Conservation (phyloP, 2,329 filamentous ascomycete genomes). For the Magnaporthales sp. region DNA sequence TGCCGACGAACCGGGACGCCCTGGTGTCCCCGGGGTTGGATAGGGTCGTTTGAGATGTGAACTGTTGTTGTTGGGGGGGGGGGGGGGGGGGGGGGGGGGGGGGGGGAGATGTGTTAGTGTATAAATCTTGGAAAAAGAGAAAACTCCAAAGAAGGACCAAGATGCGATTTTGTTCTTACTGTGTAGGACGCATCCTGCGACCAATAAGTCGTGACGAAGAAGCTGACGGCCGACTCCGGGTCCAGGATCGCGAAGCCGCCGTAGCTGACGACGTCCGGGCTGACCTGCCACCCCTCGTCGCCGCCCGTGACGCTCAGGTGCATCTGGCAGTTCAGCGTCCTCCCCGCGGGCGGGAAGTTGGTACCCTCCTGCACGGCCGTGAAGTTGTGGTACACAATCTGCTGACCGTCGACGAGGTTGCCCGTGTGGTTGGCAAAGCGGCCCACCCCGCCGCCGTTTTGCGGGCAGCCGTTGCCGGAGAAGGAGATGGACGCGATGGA, state of each 20-base stretch:
- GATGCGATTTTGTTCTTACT: constrained; percentile 12
- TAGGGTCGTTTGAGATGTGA: background rate
- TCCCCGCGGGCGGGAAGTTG: constrained; percentile 19
- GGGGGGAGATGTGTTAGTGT: background rate
- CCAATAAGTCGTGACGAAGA: constrained; percentile 39
- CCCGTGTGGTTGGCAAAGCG: background rate
- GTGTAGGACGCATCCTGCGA: constrained; percentile 33
- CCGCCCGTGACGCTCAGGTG: constrained; percentile 36
- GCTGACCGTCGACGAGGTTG: background rate
- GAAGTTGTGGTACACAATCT: constrained; percentile 1
- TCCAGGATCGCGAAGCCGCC: constrained; percentile 38
- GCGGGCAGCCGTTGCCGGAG: constrained; percentile 35
- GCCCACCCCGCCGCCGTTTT: constrained; percentile 11
- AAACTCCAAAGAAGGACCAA: too few relatives aligned
- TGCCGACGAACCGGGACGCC: background rate
- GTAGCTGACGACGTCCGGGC: constrained; percentile 36
- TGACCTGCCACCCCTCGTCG: constrained; percentile 33
- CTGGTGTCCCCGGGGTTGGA: background rate
- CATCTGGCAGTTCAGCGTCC: constrained; percentile 38
- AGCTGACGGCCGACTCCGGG: constrained; percentile 30
- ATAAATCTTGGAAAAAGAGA: background rate
- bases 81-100: too few relatives aligned
- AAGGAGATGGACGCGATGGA: constrained; percentile 13
- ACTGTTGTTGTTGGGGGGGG: background rate
- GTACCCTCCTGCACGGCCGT: constrained; percentile 18